These are phyloP conservation scores for Saksenaea vasiformis DNA, from an alignment of 371 early-diverging fungal species.

Conservation along the genomic window DNA sequence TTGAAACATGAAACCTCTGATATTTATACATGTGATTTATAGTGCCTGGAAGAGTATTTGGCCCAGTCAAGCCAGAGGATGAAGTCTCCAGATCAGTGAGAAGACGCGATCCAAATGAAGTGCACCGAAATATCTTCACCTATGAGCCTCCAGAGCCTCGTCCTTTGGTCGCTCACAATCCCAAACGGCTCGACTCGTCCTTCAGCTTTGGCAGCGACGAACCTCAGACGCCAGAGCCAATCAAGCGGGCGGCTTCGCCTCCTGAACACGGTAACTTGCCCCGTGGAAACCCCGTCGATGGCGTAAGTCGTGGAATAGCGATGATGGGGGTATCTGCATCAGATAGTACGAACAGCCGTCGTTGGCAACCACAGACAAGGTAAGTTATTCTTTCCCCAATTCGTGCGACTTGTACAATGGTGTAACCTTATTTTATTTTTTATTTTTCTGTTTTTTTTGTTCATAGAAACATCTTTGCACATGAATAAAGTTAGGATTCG, in stretches of 20 bases:
- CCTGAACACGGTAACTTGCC: not conserved
- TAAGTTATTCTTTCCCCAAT: not conserved
- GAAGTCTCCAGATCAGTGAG: constrained; percentile 28
- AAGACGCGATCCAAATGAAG: constrained; percentile 25
- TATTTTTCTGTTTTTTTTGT: not conserved
- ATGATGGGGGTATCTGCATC: not conserved
- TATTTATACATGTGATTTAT: not conserved
- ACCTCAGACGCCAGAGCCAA: constrained; percentile 4
- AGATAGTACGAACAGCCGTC: constrained; percentile 3
- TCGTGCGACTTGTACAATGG: not conserved
- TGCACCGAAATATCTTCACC: constrained; percentile 44
- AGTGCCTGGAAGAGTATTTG: constrained; percentile 44
- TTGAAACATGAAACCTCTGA: not conserved
- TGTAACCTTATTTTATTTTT: not conserved
- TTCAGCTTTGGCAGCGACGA: constrained; percentile 35
- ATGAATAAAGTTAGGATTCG: constrained; percentile 5
- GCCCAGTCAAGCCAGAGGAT: constrained; percentile 43
- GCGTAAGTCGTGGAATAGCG: not conserved
- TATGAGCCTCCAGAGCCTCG: constrained; percentile 37
- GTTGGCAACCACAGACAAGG: not conserved
- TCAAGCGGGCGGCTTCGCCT: not conserved
- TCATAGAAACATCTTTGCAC: constrained; percentile 14
- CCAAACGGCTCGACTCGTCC: constrained; percentile 30
- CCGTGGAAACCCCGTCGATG: not conserved
- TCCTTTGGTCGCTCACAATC: constrained; percentile 34